Conservation (phyloP, 148 eudicot species). For the Agrostemma githago region DNA sequence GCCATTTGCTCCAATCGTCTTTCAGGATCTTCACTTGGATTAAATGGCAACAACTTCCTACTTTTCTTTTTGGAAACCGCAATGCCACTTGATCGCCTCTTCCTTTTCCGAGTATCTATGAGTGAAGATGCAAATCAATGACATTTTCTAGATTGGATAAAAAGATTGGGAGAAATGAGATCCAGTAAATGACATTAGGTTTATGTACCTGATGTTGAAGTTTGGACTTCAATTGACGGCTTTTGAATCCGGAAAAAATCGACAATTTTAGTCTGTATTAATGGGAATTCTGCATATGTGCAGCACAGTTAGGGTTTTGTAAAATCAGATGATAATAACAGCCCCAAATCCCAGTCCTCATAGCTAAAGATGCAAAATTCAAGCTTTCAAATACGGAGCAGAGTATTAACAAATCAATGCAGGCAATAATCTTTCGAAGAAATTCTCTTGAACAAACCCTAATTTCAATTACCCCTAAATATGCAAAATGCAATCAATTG, state of each 20-base stretch:
- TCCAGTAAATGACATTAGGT: background rate
- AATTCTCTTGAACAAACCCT: constrained; percentile 11
- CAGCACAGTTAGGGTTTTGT: background rate
- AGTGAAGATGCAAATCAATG: background rate
- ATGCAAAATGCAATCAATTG: background rate
- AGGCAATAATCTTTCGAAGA: background rate
- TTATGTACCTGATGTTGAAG: constrained; percentile 45
- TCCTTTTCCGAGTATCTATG: constrained; percentile 50
- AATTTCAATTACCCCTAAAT: background rate
- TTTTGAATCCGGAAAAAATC: constrained; percentile 92
- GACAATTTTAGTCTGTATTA: constrained; percentile 81
- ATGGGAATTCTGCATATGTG: constrained; percentile 55
- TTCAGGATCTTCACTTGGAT: constrained; percentile 57
- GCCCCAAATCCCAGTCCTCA: too few species aligned
- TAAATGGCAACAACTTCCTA: constrained; percentile 76
- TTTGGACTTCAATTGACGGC: constrained; percentile 32
- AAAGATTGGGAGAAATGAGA: background rate
- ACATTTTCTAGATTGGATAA: background rate
- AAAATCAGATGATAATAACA: background rate
- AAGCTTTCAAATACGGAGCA: too few species aligned
- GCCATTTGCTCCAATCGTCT: constrained; percentile 87
- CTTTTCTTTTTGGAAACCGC: constrained; percentile 64
- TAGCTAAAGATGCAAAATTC: background rate
- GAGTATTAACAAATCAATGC: too few species aligned
- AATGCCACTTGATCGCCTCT: constrained; percentile 48